Evolutionary conservation across 306 rosid genomes (phyloP).

Genomic region (Hylodesmum podocarpum): DNA sequence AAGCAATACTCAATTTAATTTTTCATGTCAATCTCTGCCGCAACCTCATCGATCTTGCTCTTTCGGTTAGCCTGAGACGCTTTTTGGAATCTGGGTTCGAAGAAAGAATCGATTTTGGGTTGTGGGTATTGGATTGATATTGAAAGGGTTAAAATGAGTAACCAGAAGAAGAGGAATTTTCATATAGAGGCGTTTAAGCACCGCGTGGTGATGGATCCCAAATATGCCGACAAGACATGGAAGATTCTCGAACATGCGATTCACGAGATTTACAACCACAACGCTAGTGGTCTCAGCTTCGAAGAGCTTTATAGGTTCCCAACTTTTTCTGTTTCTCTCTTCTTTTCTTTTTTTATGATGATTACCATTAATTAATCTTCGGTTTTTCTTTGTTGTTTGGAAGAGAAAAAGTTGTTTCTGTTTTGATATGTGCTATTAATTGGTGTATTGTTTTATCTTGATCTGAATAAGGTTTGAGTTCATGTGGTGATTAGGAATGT

Average conservation of each 20-base stretch:
- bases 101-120: neutral
- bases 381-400: neutral
- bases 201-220: slow-evolving; percentile 93
- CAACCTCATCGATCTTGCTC: slow-evolving; percentile 6
- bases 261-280: slow-evolving; percentile 89
- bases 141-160: slow-evolving; percentile 63
- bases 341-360: neutral
- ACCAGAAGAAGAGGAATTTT: slow-evolving; percentile 88
- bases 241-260: slow-evolving; percentile 90
- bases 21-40: neutral
- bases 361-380: neutral
- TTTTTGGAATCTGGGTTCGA: neutral
- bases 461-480: slow-evolving; percentile 5
- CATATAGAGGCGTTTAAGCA: slow-evolving; percentile 97
- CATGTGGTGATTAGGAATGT: neutral
- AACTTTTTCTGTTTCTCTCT: neutral
- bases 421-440: neutral
- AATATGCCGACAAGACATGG: slow-evolving; percentile 94
- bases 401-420: neutral
- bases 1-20: neutral
- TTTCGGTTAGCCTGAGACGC: slow-evolving; percentile 1
- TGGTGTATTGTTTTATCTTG: neutral
- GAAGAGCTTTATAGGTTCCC: slow-evolving; percentile 94
- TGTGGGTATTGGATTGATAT: slow-evolving; percentile 15
- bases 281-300: slow-evolving; percentile 96